phyloP scores from a whole-genome alignment of 169 alveolate genomes.

The Cryptosporidium bovis region DNA sequence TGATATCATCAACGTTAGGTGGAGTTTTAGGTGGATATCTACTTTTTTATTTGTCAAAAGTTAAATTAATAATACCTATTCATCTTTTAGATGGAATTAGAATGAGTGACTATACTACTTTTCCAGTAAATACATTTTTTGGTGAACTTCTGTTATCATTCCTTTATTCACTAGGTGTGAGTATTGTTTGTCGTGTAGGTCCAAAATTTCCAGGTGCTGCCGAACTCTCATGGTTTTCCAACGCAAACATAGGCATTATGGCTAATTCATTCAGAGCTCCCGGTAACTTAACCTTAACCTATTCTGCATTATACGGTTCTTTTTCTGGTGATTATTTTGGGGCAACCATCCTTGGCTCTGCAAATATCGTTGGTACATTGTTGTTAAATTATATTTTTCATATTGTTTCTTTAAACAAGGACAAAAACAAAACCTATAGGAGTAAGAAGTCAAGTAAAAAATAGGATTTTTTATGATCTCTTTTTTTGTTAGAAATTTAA shows the following conservation, averaged over 20 bases:
- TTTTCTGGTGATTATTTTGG: slow-evolving; percentile 63
- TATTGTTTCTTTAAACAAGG: too few species aligned
- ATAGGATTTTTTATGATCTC: neutral
- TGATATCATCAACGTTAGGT: slow-evolving; percentile 53
- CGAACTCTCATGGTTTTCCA: slow-evolving; percentile 70
- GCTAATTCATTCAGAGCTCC: slow-evolving; percentile 55
- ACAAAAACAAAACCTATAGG: too few species aligned
- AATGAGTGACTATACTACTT: slow-evolving; percentile 6
- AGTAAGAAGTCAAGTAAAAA: slow-evolving; percentile 3
- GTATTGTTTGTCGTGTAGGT: slow-evolving; percentile 69
- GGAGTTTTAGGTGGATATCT: slow-evolving; percentile 56
- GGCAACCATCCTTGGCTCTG: slow-evolving; percentile 50
- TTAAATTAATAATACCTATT: slow-evolving; percentile 15
- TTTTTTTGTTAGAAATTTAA: too few species aligned
- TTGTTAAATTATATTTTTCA: slow-evolving; percentile 10
- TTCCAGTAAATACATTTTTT: slow-evolving; percentile 56
- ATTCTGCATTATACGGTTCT: slow-evolving; percentile 69
- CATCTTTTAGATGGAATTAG: slow-evolving; percentile 23
- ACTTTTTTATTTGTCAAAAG: slow-evolving; percentile 29
- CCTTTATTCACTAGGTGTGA: slow-evolving; percentile 67
- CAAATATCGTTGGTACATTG: slow-evolving; percentile 60
- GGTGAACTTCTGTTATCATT: slow-evolving; percentile 58
- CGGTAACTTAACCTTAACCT: slow-evolving; percentile 52
- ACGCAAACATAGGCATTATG: slow-evolving; percentile 46
- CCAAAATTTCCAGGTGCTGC: slow-evolving; percentile 69